Conservation (phyloP, 225 moss, liverwort and hornwort genomes). For the Anthoceros angustus region DNA sequence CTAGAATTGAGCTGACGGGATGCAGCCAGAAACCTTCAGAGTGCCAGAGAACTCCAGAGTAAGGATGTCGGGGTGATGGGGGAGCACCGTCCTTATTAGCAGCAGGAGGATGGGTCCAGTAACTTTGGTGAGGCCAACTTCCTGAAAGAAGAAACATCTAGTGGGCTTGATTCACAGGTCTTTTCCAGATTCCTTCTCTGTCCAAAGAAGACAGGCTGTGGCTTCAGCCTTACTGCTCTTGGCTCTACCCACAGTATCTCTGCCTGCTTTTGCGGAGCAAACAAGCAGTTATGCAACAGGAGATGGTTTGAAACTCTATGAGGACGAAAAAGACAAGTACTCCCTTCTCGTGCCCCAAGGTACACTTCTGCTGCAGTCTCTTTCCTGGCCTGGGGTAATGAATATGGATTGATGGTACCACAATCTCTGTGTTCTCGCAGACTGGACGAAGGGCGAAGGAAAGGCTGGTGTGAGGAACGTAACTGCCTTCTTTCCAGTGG, state of each 20-base stretch:
- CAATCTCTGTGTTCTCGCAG: constrained; percentile 17
- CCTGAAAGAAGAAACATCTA: background rate
- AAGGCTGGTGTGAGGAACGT: constrained; percentile 56
- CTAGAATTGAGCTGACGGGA: too few relatives aligned
- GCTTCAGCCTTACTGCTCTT: background rate
- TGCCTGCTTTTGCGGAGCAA: background rate
- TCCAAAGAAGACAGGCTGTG: background rate
- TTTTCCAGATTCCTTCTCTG: background rate
- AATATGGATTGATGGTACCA: background rate
- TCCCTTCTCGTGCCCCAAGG: constrained; percentile 72
- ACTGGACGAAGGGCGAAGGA: constrained; percentile 78
- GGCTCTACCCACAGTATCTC: background rate
- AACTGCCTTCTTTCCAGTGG: constrained; percentile 71
- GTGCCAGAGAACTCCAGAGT: background rate
- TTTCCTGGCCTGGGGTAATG: background rate
- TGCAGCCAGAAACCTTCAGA: too few relatives aligned
- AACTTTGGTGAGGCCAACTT: background rate
- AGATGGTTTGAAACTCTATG: constrained; percentile 35
- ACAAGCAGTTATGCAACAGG: constrained; percentile 6
- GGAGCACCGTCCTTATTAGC: background rate
- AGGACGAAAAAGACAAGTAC: constrained; percentile 58
- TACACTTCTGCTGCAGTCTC: constrained; percentile 10
- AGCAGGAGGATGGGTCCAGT: background rate
- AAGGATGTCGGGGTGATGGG: background rate
- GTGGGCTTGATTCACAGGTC: background rate